These are phyloP conservation scores for Waltiozyma sp. DNA, from an alignment of 1,139 yeast genomes.

Conservation along the genomic window DNA sequence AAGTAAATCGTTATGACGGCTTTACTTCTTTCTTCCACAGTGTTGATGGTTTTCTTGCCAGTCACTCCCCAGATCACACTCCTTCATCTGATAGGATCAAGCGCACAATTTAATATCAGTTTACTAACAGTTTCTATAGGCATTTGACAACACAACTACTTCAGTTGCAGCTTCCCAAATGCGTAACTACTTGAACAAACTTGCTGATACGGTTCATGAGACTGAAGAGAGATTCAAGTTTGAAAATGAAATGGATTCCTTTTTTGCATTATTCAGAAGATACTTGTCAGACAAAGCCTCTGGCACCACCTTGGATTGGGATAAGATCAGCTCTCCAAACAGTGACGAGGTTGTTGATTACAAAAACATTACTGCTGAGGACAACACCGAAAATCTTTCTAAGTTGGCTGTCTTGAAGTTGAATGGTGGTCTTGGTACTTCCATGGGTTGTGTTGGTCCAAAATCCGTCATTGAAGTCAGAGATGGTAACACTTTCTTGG, in stretches of 20 bases:
- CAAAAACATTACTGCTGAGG: slow-evolving; percentile 31
- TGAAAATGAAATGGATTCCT: slow-evolving; percentile 90
- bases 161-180: slow-evolving; percentile 95
- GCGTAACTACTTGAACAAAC: slow-evolving; percentile 88
- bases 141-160: slow-evolving; percentile 91
- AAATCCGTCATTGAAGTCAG: slow-evolving; percentile 96
- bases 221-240: slow-evolving; percentile 48
- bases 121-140: slow-evolving; percentile 27
- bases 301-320: slow-evolving; percentile 86
- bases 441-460: slow-evolving; percentile 99
- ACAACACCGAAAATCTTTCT: slow-evolving; percentile 43
- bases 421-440: slow-evolving; percentile 97
- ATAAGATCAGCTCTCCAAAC: slow-evolving; percentile 81
- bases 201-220: slow-evolving; percentile 69
- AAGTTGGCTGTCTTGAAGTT: slow-evolving; percentile 91
- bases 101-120: no score
- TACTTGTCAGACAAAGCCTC: slow-evolving; percentile 84
- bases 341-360: slow-evolving; percentile 85
- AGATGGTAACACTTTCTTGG: slow-evolving; percentile 95
- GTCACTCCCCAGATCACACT: no score
- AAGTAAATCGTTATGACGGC: slow-evolving; percentile 17
- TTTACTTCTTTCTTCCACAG: no score
- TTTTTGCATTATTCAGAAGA: slow-evolving; percentile 87
- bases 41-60: no score
- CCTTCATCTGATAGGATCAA: no score